Evolutionary conservation across 2,329 filamentous ascomycete species (phyloP).

Genomic region (Verticillium dahliae): DNA sequence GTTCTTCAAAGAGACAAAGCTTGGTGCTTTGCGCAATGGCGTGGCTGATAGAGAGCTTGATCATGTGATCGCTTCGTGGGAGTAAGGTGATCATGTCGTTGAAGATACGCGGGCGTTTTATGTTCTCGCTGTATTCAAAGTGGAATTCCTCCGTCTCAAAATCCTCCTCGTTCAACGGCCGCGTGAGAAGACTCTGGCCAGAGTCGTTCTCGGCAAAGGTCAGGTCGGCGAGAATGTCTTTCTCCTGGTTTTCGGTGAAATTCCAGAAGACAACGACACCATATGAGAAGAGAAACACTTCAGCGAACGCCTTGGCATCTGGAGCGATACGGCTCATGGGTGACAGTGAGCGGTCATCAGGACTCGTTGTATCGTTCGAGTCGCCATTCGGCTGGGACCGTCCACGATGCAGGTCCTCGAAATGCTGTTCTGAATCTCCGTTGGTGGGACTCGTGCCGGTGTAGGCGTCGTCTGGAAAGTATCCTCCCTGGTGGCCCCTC

Average conservation of each 20-base stretch:
- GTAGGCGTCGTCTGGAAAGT: conserved; percentile 70
- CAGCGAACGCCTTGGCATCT: conserved; percentile 74
- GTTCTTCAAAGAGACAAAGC: conserved; percentile 90
- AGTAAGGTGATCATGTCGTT: conserved; percentile 99
- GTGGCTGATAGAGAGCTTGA: conserved; percentile 95
- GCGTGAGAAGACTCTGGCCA: conserved; percentile 61
- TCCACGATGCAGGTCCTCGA: conserved; percentile 21
- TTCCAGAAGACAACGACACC: conserved; percentile 99
- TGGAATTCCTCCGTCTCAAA: conserved; percentile 98
- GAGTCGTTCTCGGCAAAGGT: conserved; percentile 74
- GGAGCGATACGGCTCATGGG: conserved; percentile 56
- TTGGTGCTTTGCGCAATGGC: conserved; percentile 97
- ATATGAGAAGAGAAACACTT: conserved; percentile 97
- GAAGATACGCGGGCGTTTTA: conserved; percentile 84
- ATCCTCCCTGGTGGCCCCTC: conserved; percentile 85
- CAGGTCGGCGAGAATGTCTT: conserved; percentile 89
- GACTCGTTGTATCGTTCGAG: conserved; percentile 3
- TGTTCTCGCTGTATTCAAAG: conserved; percentile 88
- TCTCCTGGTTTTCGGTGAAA: conserved; percentile 92
- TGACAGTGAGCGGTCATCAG: conserved; percentile 37
- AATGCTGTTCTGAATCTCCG: conserved; percentile 11
- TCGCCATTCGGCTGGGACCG: conserved; percentile 18
- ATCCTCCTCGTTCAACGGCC: conserved; percentile 78
- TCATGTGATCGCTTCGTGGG: conserved; percentile 91
- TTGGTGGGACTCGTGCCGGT: conserved; percentile 24